phyloP scores from a whole-genome alignment of 129 eudicot genomes.

The Centella asiatica region DNA sequence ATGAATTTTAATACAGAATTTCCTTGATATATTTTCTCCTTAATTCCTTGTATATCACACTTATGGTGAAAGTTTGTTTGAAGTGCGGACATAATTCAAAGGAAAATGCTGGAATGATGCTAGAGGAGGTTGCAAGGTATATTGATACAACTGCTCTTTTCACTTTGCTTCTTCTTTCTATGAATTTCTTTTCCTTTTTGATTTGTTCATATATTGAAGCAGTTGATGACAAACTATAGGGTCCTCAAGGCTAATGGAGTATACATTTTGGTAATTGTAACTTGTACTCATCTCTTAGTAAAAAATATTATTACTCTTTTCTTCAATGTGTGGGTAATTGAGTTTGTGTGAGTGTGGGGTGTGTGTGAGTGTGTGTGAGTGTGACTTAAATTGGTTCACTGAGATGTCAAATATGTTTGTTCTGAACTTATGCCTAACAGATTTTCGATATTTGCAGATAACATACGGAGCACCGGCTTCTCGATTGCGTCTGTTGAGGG shows the following conservation, averaged over 20 bases:
- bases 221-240: constrained; percentile 91
- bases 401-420: constrained; percentile 16
- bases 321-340: too few species aligned
- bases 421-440: constrained; percentile 12
- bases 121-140: constrained; percentile 79
- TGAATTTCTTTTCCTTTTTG: constrained; percentile 35
- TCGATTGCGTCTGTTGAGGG: constrained; percentile 60
- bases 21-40: background rate
- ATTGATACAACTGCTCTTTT: constrained; percentile 1
- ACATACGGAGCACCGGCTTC: constrained; percentile 79
- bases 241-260: constrained; percentile 87
- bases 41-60: constrained; percentile 4
- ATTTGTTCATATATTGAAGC: constrained; percentile 62
- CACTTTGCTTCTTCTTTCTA: constrained; percentile 8
- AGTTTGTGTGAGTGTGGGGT: too few species aligned
- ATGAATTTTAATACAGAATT: constrained; percentile 3
- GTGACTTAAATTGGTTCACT: background rate
- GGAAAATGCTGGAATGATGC: constrained; percentile 80
- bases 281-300: constrained; percentile 7
- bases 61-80: constrained; percentile 6
- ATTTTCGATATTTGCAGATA: constrained; percentile 41
- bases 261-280: constrained; percentile 70
- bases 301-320: background rate
- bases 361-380: too few species aligned
- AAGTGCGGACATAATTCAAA: constrained; percentile 83